Evolutionary conservation across 495 filamentous ascomycete genomes (phyloP).

Genomic region (Neurospora sublineolata): DNA sequence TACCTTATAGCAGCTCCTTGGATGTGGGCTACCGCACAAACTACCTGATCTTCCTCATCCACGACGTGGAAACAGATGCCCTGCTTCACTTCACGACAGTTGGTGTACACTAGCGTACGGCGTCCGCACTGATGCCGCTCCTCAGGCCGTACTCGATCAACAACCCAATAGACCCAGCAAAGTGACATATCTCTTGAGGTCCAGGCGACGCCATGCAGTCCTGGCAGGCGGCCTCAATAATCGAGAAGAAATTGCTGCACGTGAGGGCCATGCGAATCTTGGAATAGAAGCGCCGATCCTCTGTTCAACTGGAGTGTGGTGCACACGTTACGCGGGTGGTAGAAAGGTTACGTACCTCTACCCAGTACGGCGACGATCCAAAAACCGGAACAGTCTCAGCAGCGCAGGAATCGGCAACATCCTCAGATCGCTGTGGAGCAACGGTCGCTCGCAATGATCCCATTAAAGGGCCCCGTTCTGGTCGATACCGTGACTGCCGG

Average conservation of each 20-base stretch:
- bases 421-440: conserved; percentile 3
- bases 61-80: neutral
- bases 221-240: neutral
- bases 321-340: neutral
- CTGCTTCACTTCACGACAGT: neutral
- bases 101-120: neutral
- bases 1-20: conserved; percentile 10
- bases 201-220: neutral
- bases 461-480: conserved; percentile 9
- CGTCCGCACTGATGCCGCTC: neutral
- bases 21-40: conserved; percentile 16
- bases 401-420: conserved; percentile 1
- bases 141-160: neutral
- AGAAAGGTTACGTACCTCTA: conserved; percentile 5
- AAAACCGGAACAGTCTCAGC: conserved; percentile 8
- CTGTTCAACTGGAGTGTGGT: neutral
- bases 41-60: conserved; percentile 2
- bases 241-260: neutral
- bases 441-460: conserved; percentile 3
- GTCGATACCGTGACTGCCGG: neutral
- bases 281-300: conserved; percentile 5
- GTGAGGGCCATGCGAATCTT: neutral
- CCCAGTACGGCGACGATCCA: neutral
- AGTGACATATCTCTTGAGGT: neutral
- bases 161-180: neutral